Base-by-base conservation (phyloP, 2,329 filamentous ascomycete genomes). In the Cephalotrichum gorgonifer region DNA sequence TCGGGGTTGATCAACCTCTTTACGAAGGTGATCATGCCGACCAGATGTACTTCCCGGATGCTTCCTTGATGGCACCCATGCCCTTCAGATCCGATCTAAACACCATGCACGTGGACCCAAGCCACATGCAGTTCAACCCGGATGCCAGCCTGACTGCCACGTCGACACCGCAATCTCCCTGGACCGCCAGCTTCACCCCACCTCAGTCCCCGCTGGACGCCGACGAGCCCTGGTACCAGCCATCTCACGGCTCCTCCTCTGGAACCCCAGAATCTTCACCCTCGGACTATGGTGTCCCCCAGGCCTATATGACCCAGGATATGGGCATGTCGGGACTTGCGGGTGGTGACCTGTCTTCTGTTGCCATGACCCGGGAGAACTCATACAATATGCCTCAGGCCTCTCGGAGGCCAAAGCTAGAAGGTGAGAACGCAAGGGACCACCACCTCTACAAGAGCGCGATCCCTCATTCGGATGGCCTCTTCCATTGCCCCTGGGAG, bases 401-500 rank as follows among this genome's bases (percentile, higher is more conserved):
- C 47, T 61, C 67, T 44, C 73, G 73, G 56, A 73, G 74, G 52
- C 63, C 70, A 51, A 71, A 67, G 61, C 70, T 64, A 51, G 76
- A 79, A 42, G 72, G 72, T 59, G 76, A 79, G 64, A 73, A 74
- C 54, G 79, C 79, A 28, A 67, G 80, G 60, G 78, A 82, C 62
- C 83, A 90, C 63, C 76, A 74, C 20, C 71, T 88, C 12, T 91
- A 90, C 72, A 83, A 83, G 63, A 80, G 79, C 56, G 78, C 75
- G 49, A 69, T 70, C 43, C 78, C 83, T 9, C 66, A 76, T 38
- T 64, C 74, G 30, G 88, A 95, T 67, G 89, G 88, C 61, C 79
- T 94, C 51, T 97, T 93, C 71, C 88, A 95, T 71, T 97, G 91
- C 75, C 91, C 91, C 6, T 93, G 85, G 75, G 82, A 85, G 64